Evolutionary conservation across 441 rosid genomes (phyloP), one percentile per base, ranked within the genome.

Genomic region (Pelargonium cotyledonis): DNA sequence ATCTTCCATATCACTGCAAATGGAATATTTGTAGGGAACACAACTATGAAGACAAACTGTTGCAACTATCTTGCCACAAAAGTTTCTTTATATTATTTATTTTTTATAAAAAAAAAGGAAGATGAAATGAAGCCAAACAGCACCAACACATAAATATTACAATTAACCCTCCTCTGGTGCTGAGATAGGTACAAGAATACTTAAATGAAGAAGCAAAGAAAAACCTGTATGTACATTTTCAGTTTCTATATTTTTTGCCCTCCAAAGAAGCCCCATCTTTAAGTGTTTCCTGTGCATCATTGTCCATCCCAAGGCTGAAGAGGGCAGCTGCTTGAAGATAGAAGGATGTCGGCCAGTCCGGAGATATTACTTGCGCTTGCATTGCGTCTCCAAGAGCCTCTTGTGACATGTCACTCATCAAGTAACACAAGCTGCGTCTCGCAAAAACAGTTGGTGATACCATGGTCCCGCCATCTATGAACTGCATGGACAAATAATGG

Each of bases 241-340:
- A 86, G 78, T 79, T 80, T 81, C 78, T 82, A 8, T 82, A 85
- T 72, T 73, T 86, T 77, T 86, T 88, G 72, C 81, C 80, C 80
- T 91, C 98, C 86, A 94, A 84, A 75, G 82, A 81, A 23, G 95
- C 80, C 40, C 98, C 97, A 21, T 94, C 98, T 80, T 88, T 87
- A 66, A 94, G 90, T 70, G 94, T 86, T 83, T 89, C 96, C 43
- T 84, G 83, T 1, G 95, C 99, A 51, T 91, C 99, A 53, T 83
- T 84, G 69, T 91, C 91, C 97, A 88, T 91, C 66, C 99, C 96
- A 47, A 91, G 96, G 82, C 85, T 85, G 82, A 89, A 89, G 71
- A 91, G 95, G 29, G 96, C 92, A 67, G 96, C 99, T 11, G 96
- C 96, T 78, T 91, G 96, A 69, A 91, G 93, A 79, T 94, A 89